phyloP scores from a whole-genome alignment of 2,329 filamentous ascomycete species.

The Botrytis pseudocinerea region DNA sequence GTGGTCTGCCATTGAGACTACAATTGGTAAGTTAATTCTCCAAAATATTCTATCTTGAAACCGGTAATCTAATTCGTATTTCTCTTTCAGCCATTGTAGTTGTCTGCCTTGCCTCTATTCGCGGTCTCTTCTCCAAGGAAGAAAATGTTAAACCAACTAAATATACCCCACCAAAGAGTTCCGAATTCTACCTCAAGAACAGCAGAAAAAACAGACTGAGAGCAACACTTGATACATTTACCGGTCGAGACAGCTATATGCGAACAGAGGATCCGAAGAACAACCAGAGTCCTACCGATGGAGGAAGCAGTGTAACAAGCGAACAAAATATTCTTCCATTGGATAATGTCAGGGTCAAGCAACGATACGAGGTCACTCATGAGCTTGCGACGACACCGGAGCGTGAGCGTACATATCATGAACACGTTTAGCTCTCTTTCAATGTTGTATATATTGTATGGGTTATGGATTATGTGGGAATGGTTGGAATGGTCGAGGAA shows the following conservation, averaged over 20 bases:
- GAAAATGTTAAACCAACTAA: background rate
- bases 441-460: background rate
- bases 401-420: background rate
- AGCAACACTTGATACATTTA: background rate
- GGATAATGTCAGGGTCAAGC: background rate
- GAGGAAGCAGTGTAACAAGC: conserved; percentile 5
- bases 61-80: background rate
- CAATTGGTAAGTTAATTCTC: background rate
- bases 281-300: background rate
- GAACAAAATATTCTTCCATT: conserved; percentile 6
- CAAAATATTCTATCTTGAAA: fast-evolving
- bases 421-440: background rate
- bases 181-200: background rate
- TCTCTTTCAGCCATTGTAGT: background rate
- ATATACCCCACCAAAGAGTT: background rate
- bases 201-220: background rate
- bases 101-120: background rate
- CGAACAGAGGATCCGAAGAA: background rate
- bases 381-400: background rate
- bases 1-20: conserved; percentile 5
- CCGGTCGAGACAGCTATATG: background rate
- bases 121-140: conserved; percentile 4
- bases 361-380: conserved; percentile 3
- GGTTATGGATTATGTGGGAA: background rate
- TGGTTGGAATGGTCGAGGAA: background rate